Evolutionary conservation across 129 eudicot species (phyloP), one percentile per base, ranked within the genome.

Genomic region (Flaveria trinervia): DNA sequence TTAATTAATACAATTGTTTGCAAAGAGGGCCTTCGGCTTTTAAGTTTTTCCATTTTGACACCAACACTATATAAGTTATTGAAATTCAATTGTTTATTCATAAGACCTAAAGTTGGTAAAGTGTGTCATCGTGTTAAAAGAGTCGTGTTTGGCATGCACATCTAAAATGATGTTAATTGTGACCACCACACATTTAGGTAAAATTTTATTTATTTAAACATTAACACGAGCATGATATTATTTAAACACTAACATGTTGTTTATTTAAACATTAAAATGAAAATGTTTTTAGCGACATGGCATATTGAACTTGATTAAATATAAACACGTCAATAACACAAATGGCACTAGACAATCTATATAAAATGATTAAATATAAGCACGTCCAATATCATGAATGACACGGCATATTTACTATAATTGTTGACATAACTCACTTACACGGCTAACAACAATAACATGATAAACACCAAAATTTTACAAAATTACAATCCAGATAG

Each of bases 21-120:
- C 52, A 74, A 54, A 25, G 54, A 62, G 73, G 65, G 44, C 67
- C 20, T 39, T 61, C 51, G 44, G 45, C 44, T 80, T 54, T 65
- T 17, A 51, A 50, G 15, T 18, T 56, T 25, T 56, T 68, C 7
- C 68, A 44, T 57, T 26, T 73, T 1, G 46, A 15, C 59, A 23
- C 73, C 20, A 72, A 64, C 72, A 36, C 43, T 39, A 15, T 36
- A 13, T 45, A n/a, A n/a, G n/a, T 1, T 2, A 70, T 3, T 78
- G 16, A 28, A 30, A 17, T 41, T 75, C 12, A 48, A 50, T 52
- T 12, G 36, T 23, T 13, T 59, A 10, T 59, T 57, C 36, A 5
- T 7, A 55, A 0, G 7, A 51, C 18, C 18, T 51, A 51, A 7
- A 45, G 50, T 1, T 9, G 50, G 50, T 45, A 45, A 45, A 9